A percentile compares a stretch with the other conserved stretches of the same genome.
Conservation (phyloP, 2,329 filamentous ascomycete genomes). For the Phoma sp. region DNA sequence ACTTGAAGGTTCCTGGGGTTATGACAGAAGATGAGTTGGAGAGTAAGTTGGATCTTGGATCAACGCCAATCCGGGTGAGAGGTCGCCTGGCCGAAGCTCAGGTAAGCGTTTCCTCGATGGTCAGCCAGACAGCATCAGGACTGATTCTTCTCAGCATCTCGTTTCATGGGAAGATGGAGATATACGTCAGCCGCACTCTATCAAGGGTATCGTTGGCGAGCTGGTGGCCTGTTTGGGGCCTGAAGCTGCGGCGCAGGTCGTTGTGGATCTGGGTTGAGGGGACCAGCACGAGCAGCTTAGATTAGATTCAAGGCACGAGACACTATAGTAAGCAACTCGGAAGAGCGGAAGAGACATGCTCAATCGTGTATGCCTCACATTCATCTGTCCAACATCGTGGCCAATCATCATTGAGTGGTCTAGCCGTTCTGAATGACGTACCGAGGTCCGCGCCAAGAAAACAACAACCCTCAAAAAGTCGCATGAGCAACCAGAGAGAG, state of each 20-base stretch:
- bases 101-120: conserved; percentile 34
- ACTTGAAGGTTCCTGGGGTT: conserved; percentile 71
- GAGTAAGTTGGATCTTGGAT: conserved; percentile 61
- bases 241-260: conserved; percentile 62
- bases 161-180: conserved; percentile 64
- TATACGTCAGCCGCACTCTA: conserved; percentile 56
- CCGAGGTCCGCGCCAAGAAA: conserved; percentile 17
- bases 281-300: not conserved
- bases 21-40: conserved; percentile 62
- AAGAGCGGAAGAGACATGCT: not conserved
- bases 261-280: conserved; percentile 60
- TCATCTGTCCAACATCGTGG: not conserved
- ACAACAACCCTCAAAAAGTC: conserved; percentile 17
- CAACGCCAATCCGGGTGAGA: conserved; percentile 62
- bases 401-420: conserved; percentile 7
- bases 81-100: conserved; percentile 40
- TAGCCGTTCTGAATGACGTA: conserved; percentile 14
- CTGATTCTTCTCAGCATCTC: conserved; percentile 56
- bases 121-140: conserved; percentile 44
- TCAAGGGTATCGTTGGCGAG: conserved; percentile 71
- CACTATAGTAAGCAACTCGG: not conserved
- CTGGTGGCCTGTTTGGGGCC: conserved; percentile 70
- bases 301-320: not conserved
- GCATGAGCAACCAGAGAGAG: not conserved
- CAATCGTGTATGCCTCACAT: not conserved